These are phyloP conservation scores for Schizosaccharomyces lindneri DNA, from an alignment of 805 yeast species.

Conservation along the genomic window DNA sequence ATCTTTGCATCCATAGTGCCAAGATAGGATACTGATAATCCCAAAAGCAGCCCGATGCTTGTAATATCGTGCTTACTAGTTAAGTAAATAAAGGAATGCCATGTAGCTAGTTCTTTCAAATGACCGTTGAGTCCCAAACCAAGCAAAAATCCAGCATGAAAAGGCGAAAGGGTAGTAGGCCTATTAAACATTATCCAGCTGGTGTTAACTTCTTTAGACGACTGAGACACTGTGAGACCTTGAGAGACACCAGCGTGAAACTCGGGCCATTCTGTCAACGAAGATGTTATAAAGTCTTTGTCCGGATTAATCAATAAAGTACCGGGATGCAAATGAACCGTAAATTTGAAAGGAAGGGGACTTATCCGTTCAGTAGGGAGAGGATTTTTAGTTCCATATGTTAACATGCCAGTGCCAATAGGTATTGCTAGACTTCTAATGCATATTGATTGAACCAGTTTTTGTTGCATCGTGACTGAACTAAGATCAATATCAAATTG, in stretches of 20 bases:
- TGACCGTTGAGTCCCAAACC: conserved; percentile 89
- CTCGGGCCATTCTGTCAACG: conserved; percentile 48
- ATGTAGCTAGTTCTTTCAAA: conserved; percentile 57
- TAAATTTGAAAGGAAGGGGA: conserved; percentile 49
- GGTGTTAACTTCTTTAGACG: conserved; percentile 48
- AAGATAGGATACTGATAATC: conserved; percentile 70
- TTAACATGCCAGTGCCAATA: conserved; percentile 52
- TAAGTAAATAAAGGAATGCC: conserved; percentile 84
- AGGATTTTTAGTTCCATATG: conserved; percentile 45
- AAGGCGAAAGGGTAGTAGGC: conserved; percentile 46
- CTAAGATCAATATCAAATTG: conserved; percentile 19
- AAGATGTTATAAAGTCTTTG: conserved; percentile 25
- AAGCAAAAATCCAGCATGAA: conserved; percentile 82
- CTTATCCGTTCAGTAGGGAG: conserved; percentile 66
- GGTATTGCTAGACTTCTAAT: conserved; percentile 53
- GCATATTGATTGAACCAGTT: conserved; percentile 35
- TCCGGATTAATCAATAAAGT: conserved; percentile 39
- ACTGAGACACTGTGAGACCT: conserved; percentile 50
- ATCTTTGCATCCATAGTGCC: conserved; percentile 69
- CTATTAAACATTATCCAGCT: conserved; percentile 80
- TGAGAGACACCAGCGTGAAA: conserved; percentile 83
- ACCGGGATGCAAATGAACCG: conserved; percentile 37
- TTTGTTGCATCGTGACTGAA: conserved; percentile 19
- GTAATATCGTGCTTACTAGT: conserved; percentile 73
- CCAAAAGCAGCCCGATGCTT: conserved; percentile 66